A percentile compares a stretch with the other conserved stretches of the same genome.
phyloP scores from a whole-genome alignment of 176 grass and related monocot genomes.

The Carex kokanica region DNA sequence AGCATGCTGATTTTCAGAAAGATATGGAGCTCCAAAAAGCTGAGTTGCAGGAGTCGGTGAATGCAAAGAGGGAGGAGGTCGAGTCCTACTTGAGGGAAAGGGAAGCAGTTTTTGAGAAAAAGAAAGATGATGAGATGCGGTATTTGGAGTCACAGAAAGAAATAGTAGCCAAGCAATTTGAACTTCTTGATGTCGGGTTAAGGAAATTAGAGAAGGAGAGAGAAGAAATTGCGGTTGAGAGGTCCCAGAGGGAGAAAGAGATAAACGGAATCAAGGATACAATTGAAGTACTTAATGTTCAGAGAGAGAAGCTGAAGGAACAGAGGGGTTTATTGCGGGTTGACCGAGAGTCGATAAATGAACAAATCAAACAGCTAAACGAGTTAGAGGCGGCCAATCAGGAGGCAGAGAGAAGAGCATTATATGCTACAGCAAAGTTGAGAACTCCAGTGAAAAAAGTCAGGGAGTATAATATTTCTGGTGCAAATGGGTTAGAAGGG shows the following conservation, averaged over 20 bases:
- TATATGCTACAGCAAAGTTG: slow-evolving; percentile 39
- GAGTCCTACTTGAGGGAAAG: slow-evolving; percentile 68
- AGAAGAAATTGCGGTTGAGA: slow-evolving; percentile 54
- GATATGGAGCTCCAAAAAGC: slow-evolving; percentile 67
- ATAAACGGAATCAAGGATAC: slow-evolving; percentile 61
- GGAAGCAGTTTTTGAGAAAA: slow-evolving; percentile 57
- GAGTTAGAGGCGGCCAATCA: slow-evolving; percentile 46
- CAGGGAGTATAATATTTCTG: background rate
- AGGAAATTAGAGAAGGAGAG: slow-evolving; percentile 88
- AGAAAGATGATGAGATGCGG: slow-evolving; percentile 61
- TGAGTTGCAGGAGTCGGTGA: slow-evolving; percentile 63
- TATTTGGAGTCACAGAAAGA: slow-evolving; percentile 75
- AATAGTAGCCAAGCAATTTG: slow-evolving; percentile 42
- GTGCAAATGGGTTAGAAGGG: slow-evolving; percentile 7
- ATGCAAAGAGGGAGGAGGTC: slow-evolving; percentile 59
- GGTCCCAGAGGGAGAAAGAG: slow-evolving; percentile 70
- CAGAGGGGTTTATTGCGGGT: slow-evolving; percentile 77
- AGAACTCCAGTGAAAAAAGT: slow-evolving; percentile 25
- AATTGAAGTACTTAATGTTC: slow-evolving; percentile 55
- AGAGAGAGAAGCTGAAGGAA: slow-evolving; percentile 88
- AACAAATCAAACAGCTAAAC: slow-evolving; percentile 69
- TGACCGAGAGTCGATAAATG: slow-evolving; percentile 74
- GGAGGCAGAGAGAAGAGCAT: slow-evolving; percentile 57
- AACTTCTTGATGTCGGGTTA: slow-evolving; percentile 58
- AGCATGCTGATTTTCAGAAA: slow-evolving; percentile 70